Evolutionary conservation across 352 stramenopile species (phyloP).

Genomic region (Peronospora farinosa): DNA sequence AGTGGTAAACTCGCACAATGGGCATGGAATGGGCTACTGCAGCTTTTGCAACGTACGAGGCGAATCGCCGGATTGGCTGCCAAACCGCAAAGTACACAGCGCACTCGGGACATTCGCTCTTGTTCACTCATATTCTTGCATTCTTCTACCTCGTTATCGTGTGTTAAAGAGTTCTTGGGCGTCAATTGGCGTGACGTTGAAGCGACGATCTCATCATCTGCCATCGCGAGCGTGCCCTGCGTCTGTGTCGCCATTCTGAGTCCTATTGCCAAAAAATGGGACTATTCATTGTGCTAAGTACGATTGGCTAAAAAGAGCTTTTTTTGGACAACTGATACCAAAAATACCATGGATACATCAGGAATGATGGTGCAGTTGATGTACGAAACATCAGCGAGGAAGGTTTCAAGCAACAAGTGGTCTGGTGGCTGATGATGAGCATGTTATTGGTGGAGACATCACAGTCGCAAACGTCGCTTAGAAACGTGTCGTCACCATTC

Average conservation of each 20-base stretch:
- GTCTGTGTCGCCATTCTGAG: slow-evolving; percentile 17
- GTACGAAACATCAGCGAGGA: slow-evolving; percentile 10
- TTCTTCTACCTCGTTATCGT: slow-evolving; percentile 1
- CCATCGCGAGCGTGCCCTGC: slow-evolving; percentile 7
- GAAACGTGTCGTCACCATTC: slow-evolving; percentile 4
- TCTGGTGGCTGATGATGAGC: not conserved
- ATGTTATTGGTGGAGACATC: not conserved
- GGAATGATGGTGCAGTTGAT: slow-evolving; percentile 14
- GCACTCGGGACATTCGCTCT: not conserved
- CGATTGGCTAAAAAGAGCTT: too few species aligned
- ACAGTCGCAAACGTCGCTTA: not conserved
- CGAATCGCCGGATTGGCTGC: slow-evolving; percentile 22
- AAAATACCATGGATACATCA: not conserved
- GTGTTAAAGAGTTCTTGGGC: slow-evolving; percentile 4
- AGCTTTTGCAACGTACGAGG: slow-evolving; percentile 53
- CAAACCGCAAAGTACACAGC: slow-evolving; percentile 29
- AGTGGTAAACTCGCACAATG: slow-evolving; percentile 57
- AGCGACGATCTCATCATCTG: slow-evolving; percentile 1
- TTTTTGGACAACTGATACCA: too few species aligned
- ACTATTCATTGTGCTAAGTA: too few species aligned
- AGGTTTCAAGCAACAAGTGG: not conserved
- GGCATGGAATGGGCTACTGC: slow-evolving; percentile 49
- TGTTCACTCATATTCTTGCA: slow-evolving; percentile 7
- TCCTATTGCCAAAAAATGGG: not conserved
- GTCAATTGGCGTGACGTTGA: slow-evolving; percentile 7